phyloP scores from a whole-genome alignment of 1,139 yeast genomes.

The Taphrina sp. region DNA sequence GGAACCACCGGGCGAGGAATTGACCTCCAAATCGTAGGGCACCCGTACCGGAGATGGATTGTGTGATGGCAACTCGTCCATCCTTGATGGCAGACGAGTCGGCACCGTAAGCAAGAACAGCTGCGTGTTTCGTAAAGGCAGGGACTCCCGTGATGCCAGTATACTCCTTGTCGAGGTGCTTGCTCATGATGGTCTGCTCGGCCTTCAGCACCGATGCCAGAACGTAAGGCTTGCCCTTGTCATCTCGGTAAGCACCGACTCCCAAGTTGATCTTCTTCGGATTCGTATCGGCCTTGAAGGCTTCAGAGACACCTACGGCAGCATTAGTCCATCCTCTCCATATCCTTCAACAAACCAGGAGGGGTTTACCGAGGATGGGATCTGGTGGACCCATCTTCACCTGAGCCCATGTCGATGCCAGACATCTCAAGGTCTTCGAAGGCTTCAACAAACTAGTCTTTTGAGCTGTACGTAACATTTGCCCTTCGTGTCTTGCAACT shows the following conservation, averaged over 20 bases:
- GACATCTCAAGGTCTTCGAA: conserved; percentile 7
- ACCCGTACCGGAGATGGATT: conserved; percentile 71
- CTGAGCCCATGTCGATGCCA: conserved; percentile 30
- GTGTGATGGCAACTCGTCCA: conserved; percentile 59
- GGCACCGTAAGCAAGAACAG: conserved; percentile 73
- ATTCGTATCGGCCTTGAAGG: conserved; percentile 54
- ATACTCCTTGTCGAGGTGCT: conserved; percentile 84
- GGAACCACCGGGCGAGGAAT: conserved; percentile 56
- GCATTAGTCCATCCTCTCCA: too few relatives aligned
- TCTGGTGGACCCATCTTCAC: conserved; percentile 47
- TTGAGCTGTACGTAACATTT: conserved; percentile 28
- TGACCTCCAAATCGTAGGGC: conserved; percentile 68
- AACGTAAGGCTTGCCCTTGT: conserved; percentile 89
- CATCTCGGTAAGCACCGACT: conserved; percentile 95
- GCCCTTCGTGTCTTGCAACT: too few relatives aligned
- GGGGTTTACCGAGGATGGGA: conserved; percentile 49
- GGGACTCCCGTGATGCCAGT: conserved; percentile 77
- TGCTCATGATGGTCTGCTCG: conserved; percentile 54
- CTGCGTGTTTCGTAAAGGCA: conserved; percentile 67
- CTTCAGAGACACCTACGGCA: conserved; percentile 41
- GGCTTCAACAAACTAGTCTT: conserved; percentile 1
- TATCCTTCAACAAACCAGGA: conserved; percentile 62
- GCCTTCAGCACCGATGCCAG: conserved; percentile 77
- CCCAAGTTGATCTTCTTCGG: conserved; percentile 80
- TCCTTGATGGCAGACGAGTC: conserved; percentile 46